Base-by-base conservation (phyloP, 257 asterid genomes). In the Solanum chaucha region DNA sequence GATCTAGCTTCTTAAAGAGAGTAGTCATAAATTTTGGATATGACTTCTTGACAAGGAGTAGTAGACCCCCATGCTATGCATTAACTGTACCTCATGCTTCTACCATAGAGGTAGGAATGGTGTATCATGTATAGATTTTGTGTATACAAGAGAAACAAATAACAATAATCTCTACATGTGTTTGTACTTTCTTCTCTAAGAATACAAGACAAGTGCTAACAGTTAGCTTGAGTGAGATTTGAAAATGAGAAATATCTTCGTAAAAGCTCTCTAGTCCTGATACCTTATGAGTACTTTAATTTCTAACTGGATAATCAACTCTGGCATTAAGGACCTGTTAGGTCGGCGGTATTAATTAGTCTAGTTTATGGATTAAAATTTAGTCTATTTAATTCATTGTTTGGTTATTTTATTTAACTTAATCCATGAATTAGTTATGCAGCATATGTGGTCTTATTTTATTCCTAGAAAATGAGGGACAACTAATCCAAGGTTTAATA, bases 81-180 rank as follows among this genome's bases (percentile, higher is more conserved):
- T 87, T 93, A 82, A 91, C 90, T 81, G 89, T 93, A 72, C 97
- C 98, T 68, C 99, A 94, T 92, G 93, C 99, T 85, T 96, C 99
- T 26, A 96, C 98, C 0, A 88, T 96, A 75, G 98, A 96, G 87
- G 98, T 96, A 83, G 99, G 99, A 85, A 94, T 94, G 99, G 97
- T 94, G 22, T 95, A 94, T 87, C 92, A 93, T 89, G 88, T 96
- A 72, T 96, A 58, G 95, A 94, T 46, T 70, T 83, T 90, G 55
- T 35, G 51, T 84, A 64, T 64, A 84, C 24, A 72, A 84, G 78
- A 17, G 28, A 84, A 30, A 80, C 72, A 26, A 20, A 41, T 38
- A 51, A 61, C 85, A 84, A 81, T 55, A 36, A 40, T 87, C 7
- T 71, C 51, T 87, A 48, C 26, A 65, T 41, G 80, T 85, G 87